Evolutionary conservation across 2,329 filamentous ascomycete genomes (phyloP).

Genomic region (Talaromyces sp.): DNA sequence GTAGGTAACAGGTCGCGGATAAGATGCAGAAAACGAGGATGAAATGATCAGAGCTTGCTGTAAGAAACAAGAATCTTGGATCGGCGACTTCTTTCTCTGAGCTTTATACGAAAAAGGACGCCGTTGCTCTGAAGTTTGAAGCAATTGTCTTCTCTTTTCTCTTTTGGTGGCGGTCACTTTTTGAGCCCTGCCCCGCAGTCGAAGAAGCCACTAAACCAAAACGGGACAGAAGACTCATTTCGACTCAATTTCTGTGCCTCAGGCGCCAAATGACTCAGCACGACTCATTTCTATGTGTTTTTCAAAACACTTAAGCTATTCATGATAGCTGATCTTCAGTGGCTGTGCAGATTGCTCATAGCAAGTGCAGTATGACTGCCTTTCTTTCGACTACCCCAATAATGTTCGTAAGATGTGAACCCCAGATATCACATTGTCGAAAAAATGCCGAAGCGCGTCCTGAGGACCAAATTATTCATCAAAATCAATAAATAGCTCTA

Average conservation of each 20-base stretch:
- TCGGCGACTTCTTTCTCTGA: background rate
- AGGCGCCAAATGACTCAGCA: conserved; percentile 10
- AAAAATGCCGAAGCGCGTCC: background rate
- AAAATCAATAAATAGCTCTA: background rate
- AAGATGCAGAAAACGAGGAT: background rate
- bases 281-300: background rate
- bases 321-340: background rate
- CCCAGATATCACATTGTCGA: background rate
- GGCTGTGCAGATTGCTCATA: conserved; percentile 4
- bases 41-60: background rate
- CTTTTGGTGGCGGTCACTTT: conserved; percentile 14
- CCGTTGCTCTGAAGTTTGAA: background rate
- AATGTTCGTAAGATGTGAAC: background rate
- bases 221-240: conserved; percentile 16
- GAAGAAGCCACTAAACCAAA: background rate
- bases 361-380: background rate
- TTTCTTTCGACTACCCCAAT: background rate
- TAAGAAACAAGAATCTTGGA: background rate
- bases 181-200: conserved; percentile 13
- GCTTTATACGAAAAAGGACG: background rate
- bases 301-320: background rate
- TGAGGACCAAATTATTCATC: background rate
- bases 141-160: background rate
- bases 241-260: conserved; percentile 13
- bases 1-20: background rate